These are phyloP conservation scores for Polytrichum formosum DNA, from an alignment of 225 moss, liverwort and hornwort genomes.

Conservation along the genomic window DNA sequence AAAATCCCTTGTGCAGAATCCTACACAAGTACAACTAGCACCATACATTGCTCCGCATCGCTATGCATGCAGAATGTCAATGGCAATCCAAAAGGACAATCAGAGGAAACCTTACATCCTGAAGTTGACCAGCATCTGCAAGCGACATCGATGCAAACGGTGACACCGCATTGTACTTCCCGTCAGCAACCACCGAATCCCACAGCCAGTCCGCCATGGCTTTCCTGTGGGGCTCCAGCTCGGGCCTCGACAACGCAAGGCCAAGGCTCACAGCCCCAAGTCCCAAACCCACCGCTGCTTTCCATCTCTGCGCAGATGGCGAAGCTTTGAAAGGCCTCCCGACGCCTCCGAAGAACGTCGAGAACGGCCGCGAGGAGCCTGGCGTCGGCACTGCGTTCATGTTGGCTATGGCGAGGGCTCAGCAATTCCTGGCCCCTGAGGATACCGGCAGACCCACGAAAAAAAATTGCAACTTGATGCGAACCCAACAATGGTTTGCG, in stretches of 20 bases:
- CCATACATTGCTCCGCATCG: too few relatives aligned
- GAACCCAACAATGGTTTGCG: too few relatives aligned
- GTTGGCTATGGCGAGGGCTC: slow-evolving; percentile 12
- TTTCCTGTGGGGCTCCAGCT: slow-evolving; percentile 24
- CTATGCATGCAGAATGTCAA: too few relatives aligned
- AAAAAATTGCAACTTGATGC: too few relatives aligned
- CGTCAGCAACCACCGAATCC: not conserved
- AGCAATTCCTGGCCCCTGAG: too few relatives aligned
- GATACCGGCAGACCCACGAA: too few relatives aligned
- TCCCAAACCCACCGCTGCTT: slow-evolving; percentile 20
- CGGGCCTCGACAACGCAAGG: slow-evolving; percentile 26
- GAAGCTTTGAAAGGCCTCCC: not conserved
- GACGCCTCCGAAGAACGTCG: not conserved
- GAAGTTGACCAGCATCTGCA: slow-evolving; percentile 15
- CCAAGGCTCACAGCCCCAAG: slow-evolving; percentile 11
- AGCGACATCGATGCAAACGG: slow-evolving; percentile 40
- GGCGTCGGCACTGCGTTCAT: slow-evolving; percentile 38
- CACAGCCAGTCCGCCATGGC: slow-evolving; percentile 13
- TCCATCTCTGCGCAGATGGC: slow-evolving; percentile 15
- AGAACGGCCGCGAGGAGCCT: slow-evolving; percentile 21
- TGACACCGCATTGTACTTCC: slow-evolving; percentile 19
- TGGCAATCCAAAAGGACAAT: too few relatives aligned
- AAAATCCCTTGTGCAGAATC: too few relatives aligned
- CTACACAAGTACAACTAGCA: too few relatives aligned
- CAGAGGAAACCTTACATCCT: slow-evolving; percentile 3